Evolutionary conservation across 352 stramenopile species (phyloP).

Genomic region (Pythium phragmitis): DNA sequence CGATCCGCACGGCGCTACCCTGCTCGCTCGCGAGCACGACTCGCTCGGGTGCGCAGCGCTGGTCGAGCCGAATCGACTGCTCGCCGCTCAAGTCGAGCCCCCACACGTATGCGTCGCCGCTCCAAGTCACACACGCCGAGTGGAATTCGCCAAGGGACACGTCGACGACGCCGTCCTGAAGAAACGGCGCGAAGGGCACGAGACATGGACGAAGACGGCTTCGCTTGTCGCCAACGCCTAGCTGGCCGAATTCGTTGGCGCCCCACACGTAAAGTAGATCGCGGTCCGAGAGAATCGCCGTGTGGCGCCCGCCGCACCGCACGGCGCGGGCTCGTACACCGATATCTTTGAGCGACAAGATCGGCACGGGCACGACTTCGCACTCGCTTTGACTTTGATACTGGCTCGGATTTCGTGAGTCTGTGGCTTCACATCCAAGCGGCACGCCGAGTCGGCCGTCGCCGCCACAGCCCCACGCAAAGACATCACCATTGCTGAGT

Average conservation of each 20-base stretch:
- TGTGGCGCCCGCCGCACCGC: constrained; percentile 69
- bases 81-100: constrained; percentile 57
- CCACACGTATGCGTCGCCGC: constrained; percentile 54
- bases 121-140: constrained; percentile 51
- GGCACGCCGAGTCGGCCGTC: constrained; percentile 59
- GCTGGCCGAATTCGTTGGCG: constrained; percentile 78
- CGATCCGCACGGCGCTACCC: constrained; percentile 36
- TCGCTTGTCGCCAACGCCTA: constrained; percentile 61
- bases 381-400: constrained; percentile 33
- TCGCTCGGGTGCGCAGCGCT: constrained; percentile 31
- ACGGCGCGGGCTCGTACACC: constrained; percentile 43
- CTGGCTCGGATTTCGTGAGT: constrained; percentile 8
- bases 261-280: constrained; percentile 79
- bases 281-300: constrained; percentile 58
- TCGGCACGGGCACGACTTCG: constrained; percentile 31
- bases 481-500: constrained; percentile 73
- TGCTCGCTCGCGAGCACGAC: constrained; percentile 40
- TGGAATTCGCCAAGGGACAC: constrained; percentile 74
- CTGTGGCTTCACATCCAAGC: neutral
- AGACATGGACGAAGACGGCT: constrained; percentile 43
- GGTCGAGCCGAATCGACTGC: constrained; percentile 36
- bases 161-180: constrained; percentile 52
- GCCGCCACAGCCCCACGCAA: constrained; percentile 70
- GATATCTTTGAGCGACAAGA: constrained; percentile 41
- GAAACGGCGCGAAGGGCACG: constrained; percentile 35